Percentiles rank a stretch among this genome's conserved stretches.
Evolutionary conservation across 345 rosid species (phyloP).

Genomic region (Carallia pectinifolia): DNA sequence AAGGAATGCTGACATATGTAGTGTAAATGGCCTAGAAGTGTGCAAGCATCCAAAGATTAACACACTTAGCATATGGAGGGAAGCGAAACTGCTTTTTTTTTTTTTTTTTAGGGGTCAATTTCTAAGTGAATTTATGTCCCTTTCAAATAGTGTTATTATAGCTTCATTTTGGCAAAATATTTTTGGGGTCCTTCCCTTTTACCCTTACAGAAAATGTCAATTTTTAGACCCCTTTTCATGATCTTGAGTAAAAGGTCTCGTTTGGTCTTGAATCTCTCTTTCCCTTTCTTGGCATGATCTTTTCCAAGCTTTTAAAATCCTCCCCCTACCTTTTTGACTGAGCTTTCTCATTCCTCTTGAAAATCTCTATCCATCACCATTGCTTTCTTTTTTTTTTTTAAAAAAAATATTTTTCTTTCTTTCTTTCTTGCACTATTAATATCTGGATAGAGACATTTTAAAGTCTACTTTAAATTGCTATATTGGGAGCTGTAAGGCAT

Average conservation of each 20-base stretch:
- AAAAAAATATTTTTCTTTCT: no score
- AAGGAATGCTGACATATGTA: constrained; percentile 7
- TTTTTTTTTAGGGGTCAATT: constrained; percentile 38
- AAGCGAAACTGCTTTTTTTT: neutral
- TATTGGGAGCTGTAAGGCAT: constrained; percentile 4
- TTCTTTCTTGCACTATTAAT: neutral
- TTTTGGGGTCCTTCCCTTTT: constrained; percentile 7
- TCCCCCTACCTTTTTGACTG: constrained; percentile 41
- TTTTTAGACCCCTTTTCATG: constrained; percentile 37
- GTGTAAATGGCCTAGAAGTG: constrained; percentile 6
- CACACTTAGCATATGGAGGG: neutral
- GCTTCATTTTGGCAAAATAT: constrained; percentile 21
- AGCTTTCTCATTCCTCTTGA: constrained; percentile 21
- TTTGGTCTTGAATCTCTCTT: constrained; percentile 34
- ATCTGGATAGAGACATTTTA: constrained; percentile 22
- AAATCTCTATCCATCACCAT: constrained; percentile 6
- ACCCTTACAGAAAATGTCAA: constrained; percentile 37
- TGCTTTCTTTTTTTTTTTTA: neutral
- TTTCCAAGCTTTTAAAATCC: constrained; percentile 22
- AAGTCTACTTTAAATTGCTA: constrained; percentile 4
- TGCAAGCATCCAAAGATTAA: constrained; percentile 32
- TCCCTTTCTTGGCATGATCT: constrained; percentile 48
- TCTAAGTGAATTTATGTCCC: constrained; percentile 30
- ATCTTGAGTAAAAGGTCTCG: constrained; percentile 27
- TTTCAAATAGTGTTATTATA: constrained; percentile 18